Evolutionary conservation across 1,284 basidiomycete genomes (phyloP), one percentile per base, ranked within the genome.

Genomic region (Cerioporus squamosus): DNA sequence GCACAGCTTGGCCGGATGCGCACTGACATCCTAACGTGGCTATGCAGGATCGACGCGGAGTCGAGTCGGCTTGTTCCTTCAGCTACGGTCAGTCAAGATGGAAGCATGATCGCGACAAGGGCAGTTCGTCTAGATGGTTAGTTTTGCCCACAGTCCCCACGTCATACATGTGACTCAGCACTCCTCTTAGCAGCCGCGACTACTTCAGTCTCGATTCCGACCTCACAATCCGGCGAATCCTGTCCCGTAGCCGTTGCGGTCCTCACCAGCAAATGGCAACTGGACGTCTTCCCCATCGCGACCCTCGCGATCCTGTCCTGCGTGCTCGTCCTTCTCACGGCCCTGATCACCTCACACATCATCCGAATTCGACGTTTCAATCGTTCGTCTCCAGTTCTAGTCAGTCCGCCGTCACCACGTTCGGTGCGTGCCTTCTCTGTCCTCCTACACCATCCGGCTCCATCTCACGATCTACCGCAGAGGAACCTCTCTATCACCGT

Each of bases 221-320:
- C 29, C 10, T 12, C n/a, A 9, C 22, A 40, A 14, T 23, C 43
- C 18, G 38, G n/a, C 7, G 40, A n/a, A 8, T 17, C 48, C 4
- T 53, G 59, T 45, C 46, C 26, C 6, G 8, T 26, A 8, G 29
- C 55, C 18, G 18, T 43, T 18, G 42, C 23, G 2, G 17, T 50
- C 20, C 15, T 53, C 20, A 14, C 36, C 15, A 23, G 22, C 7
- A 52, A 48, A 26, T 51, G 38, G 36, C 46, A 53, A 0, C 48
- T 44, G 3, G 47, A 53, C 40, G 45, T 40, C 6, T 23, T 58
- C 17, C 55, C 56, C 4, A 42, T 58, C 40, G 53, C 52, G 0
- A 50, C 44, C 45, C 50, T 61, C 0, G 49, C 51, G 5, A 40
- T 61, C 20, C 47, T 51, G 14, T 54, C 48, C 2, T 57, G 46